Evolutionary conservation across 768 basidiomycete species (phyloP), one percentile per base, ranked within the genome.

Genomic region (Suillus ampliporus): DNA sequence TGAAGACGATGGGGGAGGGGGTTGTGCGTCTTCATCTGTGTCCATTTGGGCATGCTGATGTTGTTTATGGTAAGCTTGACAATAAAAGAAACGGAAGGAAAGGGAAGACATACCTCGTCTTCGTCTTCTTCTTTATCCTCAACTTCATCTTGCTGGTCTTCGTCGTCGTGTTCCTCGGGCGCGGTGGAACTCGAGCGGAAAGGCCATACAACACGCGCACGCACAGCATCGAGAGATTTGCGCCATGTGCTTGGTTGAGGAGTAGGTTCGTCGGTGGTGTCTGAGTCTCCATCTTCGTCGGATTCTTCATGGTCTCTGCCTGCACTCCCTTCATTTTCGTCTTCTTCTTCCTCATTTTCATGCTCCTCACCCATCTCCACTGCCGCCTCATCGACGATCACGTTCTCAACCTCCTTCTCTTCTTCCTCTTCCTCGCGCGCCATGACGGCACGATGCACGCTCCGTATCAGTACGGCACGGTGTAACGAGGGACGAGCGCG

Each of bases 381-480:
- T 8, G 67, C 62, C 15, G 69, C 66, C 54, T 86, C 87, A 71
- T 84, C 79, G 62, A 86, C 84, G 57, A 86, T 81, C 46, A 79
- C 79, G 50, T 76, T 72, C 40, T 86, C 83, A 59, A 82, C 78
- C 52, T 79, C 80, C 50, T 84, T 80, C 61, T 85, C 83, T 60
- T 84, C 81, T 38, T 68, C 73, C 62, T 87, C 85, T 59, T 77
- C 79, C 67, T 85, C 87, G 5, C 81, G 78, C 43, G 79, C 77
- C 67, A 85, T 60, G 0, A 85, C 82, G 0, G 85, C 84, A 15
- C 88, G 80, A 68, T 91, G 89, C 0, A 88, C 89, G 43, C 87
- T 89, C 11, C 89, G 82, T 14, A 92, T 85, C 11, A 92, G 77
- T 2, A 92, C 90, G 0, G 88, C 87, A 14, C 86, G 84, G 67